A percentile compares a stretch with the other conserved stretches of the same genome.
Evolutionary conservation across 768 basidiomycete species (phyloP).

Genomic region (Panellus pusillus): DNA sequence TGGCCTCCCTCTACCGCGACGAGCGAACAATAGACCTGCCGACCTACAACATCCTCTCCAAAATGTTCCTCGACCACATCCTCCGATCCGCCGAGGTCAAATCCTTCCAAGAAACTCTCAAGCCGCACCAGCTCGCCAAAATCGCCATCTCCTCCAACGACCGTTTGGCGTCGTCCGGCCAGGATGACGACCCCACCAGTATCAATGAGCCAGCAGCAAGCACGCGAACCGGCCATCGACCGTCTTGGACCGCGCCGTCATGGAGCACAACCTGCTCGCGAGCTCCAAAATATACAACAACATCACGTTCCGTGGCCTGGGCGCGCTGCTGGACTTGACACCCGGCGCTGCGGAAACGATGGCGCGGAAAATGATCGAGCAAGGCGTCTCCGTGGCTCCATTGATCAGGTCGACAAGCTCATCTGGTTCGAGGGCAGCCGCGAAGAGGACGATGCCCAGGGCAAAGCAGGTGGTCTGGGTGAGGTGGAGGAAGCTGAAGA

Average conservation of each 20-base stretch:
- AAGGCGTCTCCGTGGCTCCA: conserved; percentile 90
- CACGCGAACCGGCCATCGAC: conserved; percentile 88
- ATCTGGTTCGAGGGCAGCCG: conserved; percentile 89
- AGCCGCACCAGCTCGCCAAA: conserved; percentile 93
- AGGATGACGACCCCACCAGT: conserved; percentile 51
- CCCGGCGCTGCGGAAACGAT: conserved; percentile 95
- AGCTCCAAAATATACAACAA: conserved; percentile 98
- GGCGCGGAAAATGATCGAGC: conserved; percentile 98
- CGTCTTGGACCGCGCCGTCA: conserved; percentile 94
- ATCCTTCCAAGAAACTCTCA: conserved; percentile 84
- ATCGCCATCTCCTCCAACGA: conserved; percentile 84
- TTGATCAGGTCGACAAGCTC: conserved; percentile 93
- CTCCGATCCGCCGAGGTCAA: conserved; percentile 87
- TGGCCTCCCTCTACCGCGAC: conserved; percentile 92
- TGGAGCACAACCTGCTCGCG: conserved; percentile 97
- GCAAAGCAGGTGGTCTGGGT: conserved; percentile 91
- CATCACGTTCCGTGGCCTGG: conserved; percentile 93
- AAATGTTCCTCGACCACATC: conserved; percentile 99
- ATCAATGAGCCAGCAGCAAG: conserved; percentile 57
- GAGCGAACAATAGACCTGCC: conserved; percentile 82
- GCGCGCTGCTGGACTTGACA: conserved; percentile 83
- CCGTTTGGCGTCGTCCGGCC: conserved; percentile 66
- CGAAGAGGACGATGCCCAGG: conserved; percentile 91
- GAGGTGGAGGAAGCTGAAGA: conserved; percentile 88
- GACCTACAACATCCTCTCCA: conserved; percentile 87